phyloP scores from a whole-genome alignment of 2,329 filamentous ascomycete genomes.

The Anthostomella pinea region DNA sequence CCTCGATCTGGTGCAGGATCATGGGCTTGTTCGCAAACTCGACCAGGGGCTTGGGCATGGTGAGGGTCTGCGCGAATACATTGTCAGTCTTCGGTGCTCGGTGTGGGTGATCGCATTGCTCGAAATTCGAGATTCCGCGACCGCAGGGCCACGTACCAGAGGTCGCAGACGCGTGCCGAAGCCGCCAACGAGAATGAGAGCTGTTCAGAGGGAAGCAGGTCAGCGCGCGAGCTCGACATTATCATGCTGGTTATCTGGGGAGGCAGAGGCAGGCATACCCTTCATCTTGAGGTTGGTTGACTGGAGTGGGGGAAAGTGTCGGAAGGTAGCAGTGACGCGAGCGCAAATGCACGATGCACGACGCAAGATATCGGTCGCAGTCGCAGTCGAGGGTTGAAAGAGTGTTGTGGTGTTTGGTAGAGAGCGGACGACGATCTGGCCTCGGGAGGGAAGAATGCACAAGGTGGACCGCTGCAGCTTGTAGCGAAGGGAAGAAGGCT shows the following conservation, averaged over 20 bases:
- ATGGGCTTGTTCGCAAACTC: slow-evolving; percentile 99
- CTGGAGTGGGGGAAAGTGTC: too few species aligned
- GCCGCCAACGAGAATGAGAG: slow-evolving; percentile 97
- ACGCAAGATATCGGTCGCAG: not conserved
- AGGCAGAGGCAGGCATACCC: slow-evolving; percentile 29
- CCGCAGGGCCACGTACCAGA: slow-evolving; percentile 61
- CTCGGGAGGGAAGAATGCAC: not conserved
- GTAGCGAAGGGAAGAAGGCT: too few species aligned
- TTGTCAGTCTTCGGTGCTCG: slow-evolving; percentile 21
- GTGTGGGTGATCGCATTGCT: slow-evolving; percentile 3
- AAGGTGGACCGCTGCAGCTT: slow-evolving; percentile 1
- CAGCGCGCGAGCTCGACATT: slow-evolving; percentile 5
- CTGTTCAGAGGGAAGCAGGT: slow-evolving; percentile 43
- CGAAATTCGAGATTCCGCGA: slow-evolving; percentile 5
- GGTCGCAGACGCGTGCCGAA: slow-evolving; percentile 97
- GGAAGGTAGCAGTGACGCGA: too few species aligned
- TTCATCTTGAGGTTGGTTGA: slow-evolving; percentile 34
- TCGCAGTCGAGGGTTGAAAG: not conserved
- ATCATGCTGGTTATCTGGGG: slow-evolving; percentile 16
- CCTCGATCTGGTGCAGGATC: slow-evolving; percentile 98
- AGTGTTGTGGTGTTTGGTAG: not conserved
- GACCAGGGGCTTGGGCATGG: slow-evolving; percentile 93
- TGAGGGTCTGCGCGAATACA: slow-evolving; percentile 68
- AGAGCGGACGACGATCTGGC: slow-evolving; percentile 1
- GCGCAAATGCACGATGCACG: not conserved